Percentiles rank a stretch among this genome's conserved stretches.
Conservation (phyloP, 768 basidiomycete genomes). For the Termitomyces sp. region DNA sequence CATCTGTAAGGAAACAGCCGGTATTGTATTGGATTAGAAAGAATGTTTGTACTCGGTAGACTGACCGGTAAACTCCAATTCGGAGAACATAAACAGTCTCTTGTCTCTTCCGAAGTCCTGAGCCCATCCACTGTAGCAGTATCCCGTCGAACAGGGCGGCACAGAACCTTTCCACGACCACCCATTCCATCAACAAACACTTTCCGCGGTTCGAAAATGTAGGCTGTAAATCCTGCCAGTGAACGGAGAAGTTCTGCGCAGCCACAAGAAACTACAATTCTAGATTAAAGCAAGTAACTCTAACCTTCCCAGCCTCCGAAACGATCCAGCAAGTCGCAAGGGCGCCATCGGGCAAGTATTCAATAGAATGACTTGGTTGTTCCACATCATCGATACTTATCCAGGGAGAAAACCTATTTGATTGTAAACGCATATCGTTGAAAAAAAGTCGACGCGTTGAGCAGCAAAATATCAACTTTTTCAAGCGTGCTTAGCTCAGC, state of each 20-base stretch:
- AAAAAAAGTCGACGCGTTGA: too few relatives aligned
- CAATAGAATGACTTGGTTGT: conserved; percentile 10
- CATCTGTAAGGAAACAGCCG: conserved; percentile 11
- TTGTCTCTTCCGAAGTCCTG: conserved; percentile 5
- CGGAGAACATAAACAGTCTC: conserved; percentile 14
- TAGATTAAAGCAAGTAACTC: background rate
- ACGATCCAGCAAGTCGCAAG: conserved; percentile 19
- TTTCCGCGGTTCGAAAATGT: background rate
- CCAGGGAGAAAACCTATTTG: conserved; percentile 12
- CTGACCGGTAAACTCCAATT: conserved; percentile 16
- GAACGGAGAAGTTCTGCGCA: conserved; percentile 13
- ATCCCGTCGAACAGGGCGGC: background rate
- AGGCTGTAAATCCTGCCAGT: conserved; percentile 8
- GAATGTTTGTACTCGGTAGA: background rate
- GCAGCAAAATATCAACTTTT: too few relatives aligned
- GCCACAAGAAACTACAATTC: background rate
- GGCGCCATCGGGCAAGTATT: conserved; percentile 10
- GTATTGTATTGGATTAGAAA: too few relatives aligned
- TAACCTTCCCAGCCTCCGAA: conserved; percentile 21
- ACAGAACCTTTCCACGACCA: background rate
- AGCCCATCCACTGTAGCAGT: background rate
- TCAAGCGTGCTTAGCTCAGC: too few relatives aligned
- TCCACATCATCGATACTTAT: conserved; percentile 12
- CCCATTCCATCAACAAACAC: conserved; percentile 13
- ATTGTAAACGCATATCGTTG: background rate